Evolutionary conservation across 1,284 basidiomycete genomes (phyloP), one percentile per base, ranked within the genome.

Genomic region (Naganishia albida): DNA sequence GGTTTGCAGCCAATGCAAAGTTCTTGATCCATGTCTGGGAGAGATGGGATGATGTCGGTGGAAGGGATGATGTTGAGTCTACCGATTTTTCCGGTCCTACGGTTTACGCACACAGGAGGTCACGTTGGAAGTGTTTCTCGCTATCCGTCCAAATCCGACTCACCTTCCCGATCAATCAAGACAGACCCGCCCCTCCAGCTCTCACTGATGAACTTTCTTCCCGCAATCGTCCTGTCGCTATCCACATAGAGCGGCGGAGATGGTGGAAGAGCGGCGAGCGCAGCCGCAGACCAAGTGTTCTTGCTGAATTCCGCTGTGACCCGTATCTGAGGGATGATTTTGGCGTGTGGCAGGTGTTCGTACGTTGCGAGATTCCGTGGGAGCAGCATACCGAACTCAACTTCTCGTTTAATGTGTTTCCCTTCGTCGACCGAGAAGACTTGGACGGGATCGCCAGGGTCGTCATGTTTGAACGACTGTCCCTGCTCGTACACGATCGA

Each of bases 21-120:
- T 60, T 60, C 23, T 60, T 60, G 48, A 60, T 60, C 57, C 57
- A 60, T 16, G 57, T 60, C 25, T 60, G 57, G 7, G 46, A 49
- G 13, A 60, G 28, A 18, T 60, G 57, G 8, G 44, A 50, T 16
- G 57, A 60, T 2, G 57, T 39, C 39, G 57, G n/a, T 16, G 57
- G 57, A 28, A 60, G 34, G 8, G 46, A 40, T 10, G 57, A 48
- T 7, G 57, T 60, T 12, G 57, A 60, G 20, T 60, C 57, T 13
- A 60, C 46, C 7, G 38, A 46, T 23, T 50, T 46, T 13, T 60
- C 46, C 23, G 57, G 57, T 18, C 57, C 57, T 60, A 26, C 23
- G n/a, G 43, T 15, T n/a, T 25, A n/a, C n/a, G 10, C 30, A 34
- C 55, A 8, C 7, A 18, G 15, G 42, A 16, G 16, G 3, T 51